Evolutionary conservation across 257 asterid genomes (phyloP), one percentile per base, ranked within the genome.

Genomic region (Lithospermum erythrorhizon): DNA sequence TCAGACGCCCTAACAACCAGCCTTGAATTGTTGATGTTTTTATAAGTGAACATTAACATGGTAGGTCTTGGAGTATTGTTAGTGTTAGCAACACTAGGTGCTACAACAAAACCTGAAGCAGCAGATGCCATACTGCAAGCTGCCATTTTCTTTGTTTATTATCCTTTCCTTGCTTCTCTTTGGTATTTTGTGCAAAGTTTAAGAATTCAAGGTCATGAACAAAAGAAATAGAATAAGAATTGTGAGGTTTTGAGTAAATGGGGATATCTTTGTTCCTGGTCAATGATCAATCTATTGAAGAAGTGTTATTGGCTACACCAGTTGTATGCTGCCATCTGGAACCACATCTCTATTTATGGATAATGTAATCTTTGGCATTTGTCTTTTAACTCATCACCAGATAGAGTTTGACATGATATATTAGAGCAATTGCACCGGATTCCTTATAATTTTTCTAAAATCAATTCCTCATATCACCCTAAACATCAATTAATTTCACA

Each of bases 211-310:
- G 24, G 25, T 52, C 7, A 16, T 54, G 30, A n/a, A 16, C 17
- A 61, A 41, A 58, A 21, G 3, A 20, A 61, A 53, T 41, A 52
- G 62, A 60, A 55, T 53, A 29, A 74, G 66, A 59, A 67, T 75
- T 68, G 58, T 53, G 76, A 69, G 78, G 79, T 61, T 65, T 73
- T 73, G 79, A 67, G 47, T 68, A 71, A 70, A 54, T 62, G 64
- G 83, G 83, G 73, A 76, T 78, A 81, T 85, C 80, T 79, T 72
- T 81, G 6, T 85, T 75, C 63, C 55, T 79, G 90, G 90, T 69
- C 74, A 58, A 66, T 64, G 78, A 66, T 69, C 68, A 35, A 62
- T 68, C 61, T 45, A 22, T 30, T 66, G 6, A 62, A 63, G 60
- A 54, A 23, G 9, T 47, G 71, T 20, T 61, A 27, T 66, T 75